Percentiles rank a stretch among this genome's conserved stretches.
Evolutionary conservation across 176 grass and related monocot genomes (phyloP).

Genomic region (Zea luxurians): DNA sequence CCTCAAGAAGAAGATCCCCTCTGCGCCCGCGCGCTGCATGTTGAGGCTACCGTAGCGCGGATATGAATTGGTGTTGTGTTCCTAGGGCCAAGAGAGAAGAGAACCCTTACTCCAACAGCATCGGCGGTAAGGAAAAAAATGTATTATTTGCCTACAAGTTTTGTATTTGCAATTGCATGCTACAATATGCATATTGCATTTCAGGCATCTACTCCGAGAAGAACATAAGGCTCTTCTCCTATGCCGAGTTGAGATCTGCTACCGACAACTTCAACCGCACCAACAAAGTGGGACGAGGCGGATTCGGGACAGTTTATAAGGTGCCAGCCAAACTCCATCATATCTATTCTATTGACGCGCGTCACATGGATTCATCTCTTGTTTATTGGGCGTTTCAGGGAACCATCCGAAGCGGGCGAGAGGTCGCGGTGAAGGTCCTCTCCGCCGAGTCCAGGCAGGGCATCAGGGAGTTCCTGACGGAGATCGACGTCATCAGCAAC

Average conservation of each 20-base stretch:
- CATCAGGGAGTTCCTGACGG: constrained; percentile 86
- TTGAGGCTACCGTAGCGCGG: constrained; percentile 9
- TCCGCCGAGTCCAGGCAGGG: constrained; percentile 92
- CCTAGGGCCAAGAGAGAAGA: constrained; percentile 32
- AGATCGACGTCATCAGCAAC: constrained; percentile 81
- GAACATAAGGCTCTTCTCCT: constrained; percentile 79
- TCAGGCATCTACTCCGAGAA: constrained; percentile 77
- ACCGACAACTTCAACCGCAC: constrained; percentile 66
- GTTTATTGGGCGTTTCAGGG: constrained; percentile 46
- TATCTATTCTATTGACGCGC: too few species aligned
- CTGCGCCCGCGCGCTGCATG: constrained; percentile 17
- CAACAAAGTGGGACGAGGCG: constrained; percentile 76
- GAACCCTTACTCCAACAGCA: constrained; percentile 1
- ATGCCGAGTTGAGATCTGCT: constrained; percentile 72
- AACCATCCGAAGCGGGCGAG: constrained; percentile 51
- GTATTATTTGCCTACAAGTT: too few species aligned
- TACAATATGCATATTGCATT: background rate
- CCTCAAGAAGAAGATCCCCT: background rate
- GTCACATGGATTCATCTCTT: too few species aligned
- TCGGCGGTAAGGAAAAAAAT: constrained; percentile 51
- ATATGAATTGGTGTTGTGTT: constrained; percentile 77
- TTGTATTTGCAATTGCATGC: too few species aligned
- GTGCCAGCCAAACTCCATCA: constrained; percentile 12
- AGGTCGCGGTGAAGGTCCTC: constrained; percentile 82
- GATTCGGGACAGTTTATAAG: constrained; percentile 89